Evolutionary conservation across 345 rosid species (phyloP), one percentile per base, ranked within the genome.

Genomic region (Noccaea caerulescens): DNA sequence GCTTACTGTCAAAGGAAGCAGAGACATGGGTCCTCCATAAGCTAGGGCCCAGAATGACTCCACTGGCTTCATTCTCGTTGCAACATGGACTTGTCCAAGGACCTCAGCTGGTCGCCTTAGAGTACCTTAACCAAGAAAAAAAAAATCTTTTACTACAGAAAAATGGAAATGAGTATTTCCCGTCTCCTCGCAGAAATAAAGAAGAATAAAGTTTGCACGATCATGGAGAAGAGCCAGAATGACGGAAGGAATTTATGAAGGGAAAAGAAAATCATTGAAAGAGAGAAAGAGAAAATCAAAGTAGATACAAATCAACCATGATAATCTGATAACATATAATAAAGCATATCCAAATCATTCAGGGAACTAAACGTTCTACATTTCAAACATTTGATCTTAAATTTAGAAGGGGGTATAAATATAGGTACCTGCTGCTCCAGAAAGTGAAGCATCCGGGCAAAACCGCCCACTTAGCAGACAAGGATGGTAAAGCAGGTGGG

Each of bases 81-180:
- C 98, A 71, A 95, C 88, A 85, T 89, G 93, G 42, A 92, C 97
- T 84, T 95, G 99, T 80, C 99, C 99, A 68, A 95, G 98, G 77
- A 95, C 93, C 83, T 95, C 99, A 53, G 92, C 99, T 30, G 98
- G 99, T 64, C 99, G 83, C 56, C 98, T 85, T 52, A 84, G 77
- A 63, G 79, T 74, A 67, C 99, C 99, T 90, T 79, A 69, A 76
- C 73, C 63, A 72, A 59, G 69, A 65, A 64, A 61, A 20, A 45
- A 36, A 18, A 10, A 49, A 12, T 36, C 54, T 72, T 51, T 65
- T 67, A 69, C 36, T 52, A 62, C 58, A 44, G 27, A 8, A 16
- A 42, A 36, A 11, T 52, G 14, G 66, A 66, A 68, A 49, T 47
- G 63, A n/a, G 44, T 51, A 37, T 41, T 41, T 44, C 66, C 52